These are phyloP conservation scores for Nyssa sinensis DNA, from an alignment of 148 eudicot species.

Conservation along the genomic window DNA sequence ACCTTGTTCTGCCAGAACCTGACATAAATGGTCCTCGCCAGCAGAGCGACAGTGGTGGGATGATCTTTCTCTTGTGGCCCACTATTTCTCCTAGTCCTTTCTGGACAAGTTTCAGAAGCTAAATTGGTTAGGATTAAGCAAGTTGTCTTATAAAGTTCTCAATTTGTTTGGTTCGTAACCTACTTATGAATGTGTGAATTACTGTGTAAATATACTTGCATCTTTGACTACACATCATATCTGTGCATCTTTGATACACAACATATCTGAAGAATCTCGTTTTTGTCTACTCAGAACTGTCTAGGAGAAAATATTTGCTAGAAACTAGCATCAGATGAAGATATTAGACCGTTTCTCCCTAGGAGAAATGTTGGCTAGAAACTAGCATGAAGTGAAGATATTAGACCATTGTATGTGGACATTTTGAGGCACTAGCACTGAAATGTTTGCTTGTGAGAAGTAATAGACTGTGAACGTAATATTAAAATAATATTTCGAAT, in stretches of 20 bases:
- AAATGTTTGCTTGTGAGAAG: background rate
- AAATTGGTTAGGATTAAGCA: background rate
- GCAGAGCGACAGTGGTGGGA: background rate
- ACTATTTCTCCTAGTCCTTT: background rate
- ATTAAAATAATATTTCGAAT: background rate
- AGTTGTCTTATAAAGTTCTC: no score
- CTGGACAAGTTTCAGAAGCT: background rate
- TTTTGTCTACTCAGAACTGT: background rate
- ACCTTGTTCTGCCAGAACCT: constrained; percentile 9
- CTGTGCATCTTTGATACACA: no score
- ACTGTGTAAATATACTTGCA: background rate
- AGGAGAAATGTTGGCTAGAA: background rate
- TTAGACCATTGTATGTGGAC: background rate
- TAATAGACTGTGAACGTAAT: background rate
- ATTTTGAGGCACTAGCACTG: background rate
- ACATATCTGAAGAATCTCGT: constrained; percentile 7
- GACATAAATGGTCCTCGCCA: constrained; percentile 13
- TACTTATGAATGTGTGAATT: no score
- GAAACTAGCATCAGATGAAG: background rate
- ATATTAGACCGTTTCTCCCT: no score
- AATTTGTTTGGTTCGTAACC: no score
- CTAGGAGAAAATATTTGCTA: background rate
- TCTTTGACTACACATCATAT: no score
- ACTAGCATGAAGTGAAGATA: background rate
- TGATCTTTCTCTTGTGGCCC: constrained; percentile 10